Conservation (phyloP, 345 rosid genomes). For the Psidium friedrichsthalianum region DNA sequence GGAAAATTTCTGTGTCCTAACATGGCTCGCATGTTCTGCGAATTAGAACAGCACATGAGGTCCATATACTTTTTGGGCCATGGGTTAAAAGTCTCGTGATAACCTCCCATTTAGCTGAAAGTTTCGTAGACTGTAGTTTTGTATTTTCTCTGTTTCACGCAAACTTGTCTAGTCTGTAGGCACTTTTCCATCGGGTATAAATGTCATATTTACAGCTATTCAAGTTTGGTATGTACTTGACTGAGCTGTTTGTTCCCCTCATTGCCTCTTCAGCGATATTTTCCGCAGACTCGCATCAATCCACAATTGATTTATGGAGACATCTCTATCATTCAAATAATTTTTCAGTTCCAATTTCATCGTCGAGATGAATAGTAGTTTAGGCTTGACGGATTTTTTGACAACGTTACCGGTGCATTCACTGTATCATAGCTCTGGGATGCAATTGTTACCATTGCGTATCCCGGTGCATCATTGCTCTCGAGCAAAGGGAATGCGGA, state of each 20-base stretch:
- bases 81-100: neutral
- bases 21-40: neutral
- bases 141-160: neutral
- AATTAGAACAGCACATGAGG: neutral
- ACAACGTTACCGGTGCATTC: neutral
- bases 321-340: neutral
- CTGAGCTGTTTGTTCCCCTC: neutral
- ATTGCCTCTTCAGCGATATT: neutral
- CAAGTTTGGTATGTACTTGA: neutral
- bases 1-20: neutral
- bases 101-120: neutral
- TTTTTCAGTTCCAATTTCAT: neutral
- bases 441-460: neutral
- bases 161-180: neutral
- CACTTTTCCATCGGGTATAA: neutral
- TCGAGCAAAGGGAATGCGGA: neutral
- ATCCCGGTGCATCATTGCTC: neutral
- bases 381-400: neutral
- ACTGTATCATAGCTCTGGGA: neutral
- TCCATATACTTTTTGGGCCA: neutral
- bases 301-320: neutral
- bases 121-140: neutral
- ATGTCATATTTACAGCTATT: neutral
- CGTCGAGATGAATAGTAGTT: neutral
- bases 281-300: neutral